Conservation (phyloP, 2,329 filamentous ascomycete species). For the Botrytis fabae region DNA sequence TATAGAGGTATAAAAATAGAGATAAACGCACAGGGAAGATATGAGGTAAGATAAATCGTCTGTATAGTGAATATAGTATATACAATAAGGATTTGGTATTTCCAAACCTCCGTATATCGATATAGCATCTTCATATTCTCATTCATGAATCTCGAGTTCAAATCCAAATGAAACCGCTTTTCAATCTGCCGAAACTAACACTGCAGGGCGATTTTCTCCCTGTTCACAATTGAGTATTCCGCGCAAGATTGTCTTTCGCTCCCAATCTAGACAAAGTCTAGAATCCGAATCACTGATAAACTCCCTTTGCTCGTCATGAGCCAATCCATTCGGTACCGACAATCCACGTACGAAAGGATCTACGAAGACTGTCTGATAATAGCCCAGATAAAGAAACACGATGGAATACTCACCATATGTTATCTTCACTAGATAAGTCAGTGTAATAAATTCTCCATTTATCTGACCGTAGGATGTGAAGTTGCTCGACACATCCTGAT, state of each 20-base stretch:
- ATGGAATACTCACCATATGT: not conserved
- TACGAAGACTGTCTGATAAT: not conserved
- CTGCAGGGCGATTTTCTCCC: not conserved
- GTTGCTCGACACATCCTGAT: not conserved
- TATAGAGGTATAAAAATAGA: not conserved
- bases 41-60: not conserved
- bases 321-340: not conserved
- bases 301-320: not conserved
- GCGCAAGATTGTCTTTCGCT: not conserved
- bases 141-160: not conserved
- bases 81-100: not conserved
- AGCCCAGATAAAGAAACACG: not conserved
- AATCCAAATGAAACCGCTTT: not conserved
- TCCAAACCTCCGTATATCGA: not conserved
- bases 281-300: not conserved
- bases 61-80: not conserved
- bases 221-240: not conserved
- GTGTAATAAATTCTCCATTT: not conserved
- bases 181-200: not conserved
- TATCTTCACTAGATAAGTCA: not conserved
- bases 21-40: not conserved
- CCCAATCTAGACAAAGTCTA: not conserved
- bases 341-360: not conserved
- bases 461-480: no score
- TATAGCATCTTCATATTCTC: not conserved